Base-by-base conservation (phyloP, 805 yeast genomes). In the Barnettozyma botsteinii region DNA sequence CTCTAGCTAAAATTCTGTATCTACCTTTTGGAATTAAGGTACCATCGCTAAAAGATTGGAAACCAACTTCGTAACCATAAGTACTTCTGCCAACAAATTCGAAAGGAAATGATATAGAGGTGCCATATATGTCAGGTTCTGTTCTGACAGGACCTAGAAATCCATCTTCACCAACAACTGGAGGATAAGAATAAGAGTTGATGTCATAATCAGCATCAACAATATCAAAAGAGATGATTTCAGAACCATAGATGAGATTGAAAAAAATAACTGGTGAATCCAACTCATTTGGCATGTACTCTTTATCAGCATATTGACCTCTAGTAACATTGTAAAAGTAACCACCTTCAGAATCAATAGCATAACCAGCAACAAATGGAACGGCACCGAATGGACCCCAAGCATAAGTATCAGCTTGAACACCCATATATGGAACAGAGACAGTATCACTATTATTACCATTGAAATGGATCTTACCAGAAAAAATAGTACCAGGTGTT, bases 401-500 rank as follows among this genome's bases (percentile, higher is more conserved):
- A 8, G 30, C 45, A 4, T 38, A 26, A 20, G 45, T 33, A 17
- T 40, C 36, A 20, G 34, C 35, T 25, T 45, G 39, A 15, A 45
- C 43, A 36, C 51, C 51, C 46, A 47, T 38, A 41, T 47, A 47
- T 20, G 51, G 48, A 20, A 45, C 49, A 20, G 34, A 33, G 13
- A 42, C 40, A 12, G 37, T 4, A n/a, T 47, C 51, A 25, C 46
- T 47, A 20, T 47, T 47, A 24, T 35, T 41, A 40, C 50, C 50
- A 13, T 6, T 12, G 33, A 47, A 42, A 21, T 14, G 3, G 11
- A 47, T 36, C 31, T 42, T 47, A 42, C 50, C 50, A 22, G 32
- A 33, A 31, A 41, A 47, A 2, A 41, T 22, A n/a, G 50, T 38
- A 17, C 45, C 48, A 25, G 20, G 23, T 13, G 8, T n/a, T 7